A percentile compares a stretch with the other conserved stretches of the same genome.
phyloP scores from a whole-genome alignment of 441 rosid species.

The Breynia disticha region DNA sequence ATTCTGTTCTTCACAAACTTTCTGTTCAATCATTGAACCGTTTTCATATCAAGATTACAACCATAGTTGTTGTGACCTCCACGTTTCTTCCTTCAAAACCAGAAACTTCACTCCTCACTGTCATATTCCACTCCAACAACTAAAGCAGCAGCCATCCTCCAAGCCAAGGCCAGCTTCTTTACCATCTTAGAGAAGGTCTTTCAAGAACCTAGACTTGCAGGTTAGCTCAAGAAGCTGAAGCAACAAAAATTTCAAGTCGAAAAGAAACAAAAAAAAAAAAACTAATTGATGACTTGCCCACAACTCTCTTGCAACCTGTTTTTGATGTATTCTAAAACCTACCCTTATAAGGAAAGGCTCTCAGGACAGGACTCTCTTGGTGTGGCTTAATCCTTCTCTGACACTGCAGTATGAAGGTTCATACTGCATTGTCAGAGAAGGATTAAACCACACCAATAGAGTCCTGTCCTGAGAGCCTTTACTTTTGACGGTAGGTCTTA shows the following conservation, averaged over 20 bases:
- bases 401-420: no score
- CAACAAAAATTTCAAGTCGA: constrained; percentile 71
- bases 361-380: constrained; percentile 33
- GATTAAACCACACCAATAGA: no score
- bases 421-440: no score
- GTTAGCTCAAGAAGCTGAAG: constrained; percentile 61
- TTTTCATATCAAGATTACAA: neutral
- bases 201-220: constrained; percentile 57
- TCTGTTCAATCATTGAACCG: no score
- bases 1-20: no score
- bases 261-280: no score
- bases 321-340: constrained; percentile 44
- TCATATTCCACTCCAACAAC: constrained; percentile 51
- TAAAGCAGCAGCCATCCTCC: constrained; percentile 72
- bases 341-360: constrained; percentile 51
- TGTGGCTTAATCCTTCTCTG: constrained; percentile 34
- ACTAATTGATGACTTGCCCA: constrained; percentile 50
- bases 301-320: constrained; percentile 53
- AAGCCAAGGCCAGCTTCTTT: constrained; percentile 69
- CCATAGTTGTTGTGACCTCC: neutral
- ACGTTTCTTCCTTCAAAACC: constrained; percentile 12
- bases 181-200: constrained; percentile 55
- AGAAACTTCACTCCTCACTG: constrained; percentile 31
- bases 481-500: constrained; percentile 26
- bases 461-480: constrained; percentile 19